Evolutionary conservation across 352 stramenopile genomes (phyloP), one percentile per base, ranked within the genome.

Genomic region (Phytophthora rubi): DNA sequence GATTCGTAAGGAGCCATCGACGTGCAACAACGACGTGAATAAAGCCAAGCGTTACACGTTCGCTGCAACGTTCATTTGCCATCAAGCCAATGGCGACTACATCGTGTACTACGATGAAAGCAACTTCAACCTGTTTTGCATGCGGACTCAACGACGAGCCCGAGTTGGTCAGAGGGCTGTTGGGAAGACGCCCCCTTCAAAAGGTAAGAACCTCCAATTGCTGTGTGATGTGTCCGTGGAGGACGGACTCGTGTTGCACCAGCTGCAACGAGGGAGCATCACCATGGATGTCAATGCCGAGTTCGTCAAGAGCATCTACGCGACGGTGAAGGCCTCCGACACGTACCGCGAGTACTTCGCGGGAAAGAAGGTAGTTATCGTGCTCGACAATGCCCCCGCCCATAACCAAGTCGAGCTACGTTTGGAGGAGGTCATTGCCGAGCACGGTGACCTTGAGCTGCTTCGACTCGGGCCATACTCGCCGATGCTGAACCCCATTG

Each of bases 1-100:
- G 45, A 52, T 52, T 15, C 45, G n/a, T 28, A 52, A 52, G n/a
- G 45, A 52, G 18, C 45, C 45, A 12, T 52, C n/a, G 5, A 52
- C 45, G 9, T 52, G 45, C 18, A 52, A 52, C 13, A 26, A 28
- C 9, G 45, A 52, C 16, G 45, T 23, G 6, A 52, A 52, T n/a
- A 52, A 52, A n/a, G 9, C 18, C 10, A 52, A 52, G 45, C 45
- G 45, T 23, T 52, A 21, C 16, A 28, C 9, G 9, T 52, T 52
- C 9, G 45, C 45, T 16, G 15, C 3, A 7, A 47, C 18, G 39
- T 13, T 47, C n/a, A 18, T 47, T 47, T 7, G 15, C 12, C 45
- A 52, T 26, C 45, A 52, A 12, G n/a, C 16, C 3, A 28, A 30
- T 12, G 45, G 45, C n/a, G 45, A 52, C 45, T 52, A 52, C 45